phyloP scores from a whole-genome alignment of 129 eudicot genomes.

The Chrysanthemum lavandulifolium region DNA sequence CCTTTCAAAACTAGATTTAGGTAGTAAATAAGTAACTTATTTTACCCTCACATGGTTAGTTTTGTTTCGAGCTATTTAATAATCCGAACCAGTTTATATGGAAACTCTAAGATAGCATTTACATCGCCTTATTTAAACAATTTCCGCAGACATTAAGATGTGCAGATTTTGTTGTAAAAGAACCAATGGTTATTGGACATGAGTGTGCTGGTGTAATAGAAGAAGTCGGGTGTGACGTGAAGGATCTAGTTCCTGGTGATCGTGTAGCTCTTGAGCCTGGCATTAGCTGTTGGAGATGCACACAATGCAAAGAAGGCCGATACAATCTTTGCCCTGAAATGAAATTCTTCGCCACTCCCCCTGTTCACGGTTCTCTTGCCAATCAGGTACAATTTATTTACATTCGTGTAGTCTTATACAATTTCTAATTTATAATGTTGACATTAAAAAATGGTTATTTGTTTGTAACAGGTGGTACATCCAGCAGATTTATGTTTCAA shows the following conservation, averaged over 20 bases:
- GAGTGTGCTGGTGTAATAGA: constrained; percentile 74
- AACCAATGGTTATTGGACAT: constrained; percentile 76
- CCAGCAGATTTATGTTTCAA: constrained; percentile 72
- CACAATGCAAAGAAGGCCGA: constrained; percentile 57
- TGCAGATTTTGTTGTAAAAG: constrained; percentile 67
- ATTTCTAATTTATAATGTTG: no score
- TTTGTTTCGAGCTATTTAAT: no score
- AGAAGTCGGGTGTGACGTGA: constrained; percentile 63
- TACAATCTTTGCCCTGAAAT: constrained; percentile 75
- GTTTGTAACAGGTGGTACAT: constrained; percentile 50
- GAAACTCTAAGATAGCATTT: not conserved
- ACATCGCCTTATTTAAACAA: not conserved
- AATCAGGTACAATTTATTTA: constrained; percentile 38
- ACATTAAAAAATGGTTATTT: not conserved
- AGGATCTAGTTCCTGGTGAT: constrained; percentile 48
- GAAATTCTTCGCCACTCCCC: constrained; percentile 77
- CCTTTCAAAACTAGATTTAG: not conserved
- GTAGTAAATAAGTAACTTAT: no score
- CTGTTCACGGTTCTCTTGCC: constrained; percentile 70
- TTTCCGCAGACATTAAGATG: constrained; percentile 47
- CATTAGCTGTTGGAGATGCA: constrained; percentile 61
- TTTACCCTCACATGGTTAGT: no score
- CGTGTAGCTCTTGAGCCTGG: constrained; percentile 79
- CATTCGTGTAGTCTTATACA: no score
- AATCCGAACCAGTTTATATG: not conserved